Evolutionary conservation across 1,284 basidiomycete genomes (phyloP).

Genomic region (Rhodotorula sp.): DNA sequence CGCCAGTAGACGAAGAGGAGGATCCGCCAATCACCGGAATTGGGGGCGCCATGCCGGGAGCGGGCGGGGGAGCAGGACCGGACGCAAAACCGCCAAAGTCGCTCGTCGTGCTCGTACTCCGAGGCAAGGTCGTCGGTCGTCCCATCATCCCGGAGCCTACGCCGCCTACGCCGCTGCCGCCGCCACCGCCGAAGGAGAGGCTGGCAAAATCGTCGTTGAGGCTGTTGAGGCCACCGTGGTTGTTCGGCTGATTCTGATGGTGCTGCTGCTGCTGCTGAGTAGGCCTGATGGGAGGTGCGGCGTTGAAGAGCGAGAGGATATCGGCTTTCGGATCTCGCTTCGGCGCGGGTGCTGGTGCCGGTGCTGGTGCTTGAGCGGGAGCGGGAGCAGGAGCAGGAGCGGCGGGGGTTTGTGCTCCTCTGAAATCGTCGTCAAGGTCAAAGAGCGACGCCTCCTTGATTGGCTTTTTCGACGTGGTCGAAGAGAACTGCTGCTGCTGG

Average conservation of each 20-base stretch:
- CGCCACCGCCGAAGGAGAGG: background rate
- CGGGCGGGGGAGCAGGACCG: background rate
- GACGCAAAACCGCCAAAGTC: constrained; percentile 1
- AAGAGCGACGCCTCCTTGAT: constrained; percentile 58
- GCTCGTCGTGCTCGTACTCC: constrained; percentile 1
- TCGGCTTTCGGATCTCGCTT: constrained; percentile 77
- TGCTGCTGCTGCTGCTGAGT: constrained; percentile 6
- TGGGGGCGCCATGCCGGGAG: background rate
- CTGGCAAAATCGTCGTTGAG: constrained; percentile 3
- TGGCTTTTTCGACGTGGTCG: constrained; percentile 42
- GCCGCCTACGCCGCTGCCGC: background rate
- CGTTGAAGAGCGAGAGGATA: constrained; percentile 79
- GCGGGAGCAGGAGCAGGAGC: constrained; percentile 47
- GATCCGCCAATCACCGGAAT: background rate
- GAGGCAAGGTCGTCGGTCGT: constrained; percentile 11
- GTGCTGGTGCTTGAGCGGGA: background rate
- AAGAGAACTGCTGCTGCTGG: constrained; percentile 10
- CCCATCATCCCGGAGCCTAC: background rate
- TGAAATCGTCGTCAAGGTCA: constrained; percentile 76
- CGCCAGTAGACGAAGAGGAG: constrained; percentile 3
- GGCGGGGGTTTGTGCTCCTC: constrained; percentile 60
- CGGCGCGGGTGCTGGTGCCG: constrained; percentile 47
- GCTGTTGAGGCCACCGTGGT: constrained; percentile 10
- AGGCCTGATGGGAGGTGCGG: constrained; percentile 46
- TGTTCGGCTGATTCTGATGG: background rate